Conservation (phyloP, 192 early-diverging fungal genomes). For the Podila minutissima region DNA sequence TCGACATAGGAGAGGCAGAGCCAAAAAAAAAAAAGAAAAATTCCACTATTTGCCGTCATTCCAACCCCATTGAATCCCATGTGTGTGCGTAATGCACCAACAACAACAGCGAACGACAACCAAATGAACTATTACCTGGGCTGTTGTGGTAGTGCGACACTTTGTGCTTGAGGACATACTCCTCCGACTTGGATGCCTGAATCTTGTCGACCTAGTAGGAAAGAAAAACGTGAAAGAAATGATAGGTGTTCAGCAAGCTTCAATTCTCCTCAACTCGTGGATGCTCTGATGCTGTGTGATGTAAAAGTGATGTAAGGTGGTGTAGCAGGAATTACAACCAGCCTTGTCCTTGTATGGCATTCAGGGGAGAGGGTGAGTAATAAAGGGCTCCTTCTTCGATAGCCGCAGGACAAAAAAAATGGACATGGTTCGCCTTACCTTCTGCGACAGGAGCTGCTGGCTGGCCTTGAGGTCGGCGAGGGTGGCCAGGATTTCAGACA, state of each 20-base stretch:
- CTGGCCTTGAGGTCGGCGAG: constrained; percentile 33
- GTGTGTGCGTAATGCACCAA: not conserved
- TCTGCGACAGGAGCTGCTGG: constrained; percentile 35
- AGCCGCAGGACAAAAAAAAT: not conserved
- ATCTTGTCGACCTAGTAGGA: constrained; percentile 37
- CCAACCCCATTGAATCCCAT: too few species aligned
- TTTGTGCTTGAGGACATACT: constrained; percentile 15
- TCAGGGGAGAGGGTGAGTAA: not conserved
- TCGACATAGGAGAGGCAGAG: too few species aligned
- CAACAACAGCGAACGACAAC: not conserved
- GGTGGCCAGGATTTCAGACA: constrained; percentile 35
- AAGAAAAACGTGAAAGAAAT: too few species aligned
- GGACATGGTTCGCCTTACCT: constrained; percentile 19
- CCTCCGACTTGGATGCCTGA: constrained; percentile 20
- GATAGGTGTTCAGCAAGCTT: too few species aligned
- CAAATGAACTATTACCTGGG: constrained; percentile 28
- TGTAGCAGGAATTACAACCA: too few species aligned
- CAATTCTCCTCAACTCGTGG: too few species aligned
- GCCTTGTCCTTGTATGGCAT: not conserved
- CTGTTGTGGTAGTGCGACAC: constrained; percentile 25
- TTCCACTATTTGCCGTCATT: not conserved
- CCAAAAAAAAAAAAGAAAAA: not conserved
- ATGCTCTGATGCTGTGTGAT: too few species aligned
- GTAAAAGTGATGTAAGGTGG: too few species aligned
- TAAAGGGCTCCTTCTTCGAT: not conserved